Evolutionary conservation across 192 early-diverging fungal species (phyloP), one percentile per base, ranked within the genome.

Genomic region (Rhizophlyctis rosea): DNA sequence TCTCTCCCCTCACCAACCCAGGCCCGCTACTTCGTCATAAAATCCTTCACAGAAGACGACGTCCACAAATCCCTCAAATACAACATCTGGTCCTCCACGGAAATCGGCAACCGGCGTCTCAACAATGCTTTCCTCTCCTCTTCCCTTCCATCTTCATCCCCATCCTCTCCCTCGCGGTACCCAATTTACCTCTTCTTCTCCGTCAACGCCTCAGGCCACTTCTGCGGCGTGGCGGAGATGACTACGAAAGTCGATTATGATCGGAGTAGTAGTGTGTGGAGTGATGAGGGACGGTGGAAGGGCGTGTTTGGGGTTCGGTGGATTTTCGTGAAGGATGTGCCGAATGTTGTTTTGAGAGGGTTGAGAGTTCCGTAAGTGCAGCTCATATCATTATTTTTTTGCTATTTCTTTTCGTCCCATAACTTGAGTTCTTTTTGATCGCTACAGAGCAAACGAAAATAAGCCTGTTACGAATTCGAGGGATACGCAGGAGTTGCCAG

Each of bases 391-490:
- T n/a, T 39, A 72, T 74, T 54, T 9, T n/a, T n/a, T n/a, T 14
- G 52, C 16, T 14, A 14, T 14, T 24, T 25, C 13, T 54, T n/a
- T n/a, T n/a, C n/a, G n/a, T n/a, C 3, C 16, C 52, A 14, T n/a
- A n/a, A n/a, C n/a, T n/a, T n/a, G n/a, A n/a, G n/a, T 18, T 18
- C 18, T 61, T 61, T 54, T 54, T 57, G 11, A 50, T 24, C 50
- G 18, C 11, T 24, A 18, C 64, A 76, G 71, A 30, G 39, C 68
- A 21, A 82, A 82, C 50, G 78, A 83, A 47, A 76, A 78, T 62
- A 82, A 83, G 54, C 78, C 82, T 7, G 76, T 85, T 13, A 80
- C 80, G 49, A 85, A 85, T 62, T 76, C 73, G n/a, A 73, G 82
- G 0, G 82, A 85, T 52, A 85, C 82, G 5, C 82, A 85, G 39